A percentile compares a stretch with the other conserved stretches of the same genome.
Conservation (phyloP, 805 yeast species). For the Nakazawaea holstii region DNA sequence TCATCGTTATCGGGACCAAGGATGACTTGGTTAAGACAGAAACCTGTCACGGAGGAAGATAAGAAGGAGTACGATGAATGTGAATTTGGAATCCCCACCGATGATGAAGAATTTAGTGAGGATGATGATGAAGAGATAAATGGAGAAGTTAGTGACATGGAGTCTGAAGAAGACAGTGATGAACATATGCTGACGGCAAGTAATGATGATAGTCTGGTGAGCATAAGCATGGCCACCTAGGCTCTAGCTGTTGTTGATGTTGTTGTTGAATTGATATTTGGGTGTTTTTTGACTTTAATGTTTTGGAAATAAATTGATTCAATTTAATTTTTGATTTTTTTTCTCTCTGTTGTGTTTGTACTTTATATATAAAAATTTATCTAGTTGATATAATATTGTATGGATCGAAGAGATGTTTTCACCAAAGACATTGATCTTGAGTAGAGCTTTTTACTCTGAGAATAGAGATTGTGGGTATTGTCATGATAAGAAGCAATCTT, state of each 20-base stretch:
- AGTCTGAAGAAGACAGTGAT: conserved; percentile 3
- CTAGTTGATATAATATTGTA: no score
- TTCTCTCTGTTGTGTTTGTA: no score
- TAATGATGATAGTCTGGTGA: conserved; percentile 11
- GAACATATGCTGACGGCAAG: conserved; percentile 10
- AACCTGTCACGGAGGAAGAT: conserved; percentile 61
- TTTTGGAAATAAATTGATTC: no score
- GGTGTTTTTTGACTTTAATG: no score
- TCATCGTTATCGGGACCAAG: conserved; percentile 80
- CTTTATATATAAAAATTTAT: no score
- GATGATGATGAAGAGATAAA: conserved; percentile 7
- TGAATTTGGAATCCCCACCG: conserved; percentile 52
- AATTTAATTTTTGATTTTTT: no score
- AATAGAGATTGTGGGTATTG: conserved; percentile 71
- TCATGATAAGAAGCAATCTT: conserved; percentile 36
- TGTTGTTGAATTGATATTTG: no score
- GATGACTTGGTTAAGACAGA: conserved; percentile 88
- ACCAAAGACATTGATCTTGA: conserved; percentile 27
- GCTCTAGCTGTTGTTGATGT: no score
- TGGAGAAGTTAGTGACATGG: conserved; percentile 2
- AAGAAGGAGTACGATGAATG: conserved; percentile 58
- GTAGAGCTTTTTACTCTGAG: conserved; percentile 39
- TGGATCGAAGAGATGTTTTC: no score
- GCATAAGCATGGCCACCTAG: not conserved
- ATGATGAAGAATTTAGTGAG: conserved; percentile 23